Conservation (phyloP, 345 rosid species). For the Ceriops decandra region DNA sequence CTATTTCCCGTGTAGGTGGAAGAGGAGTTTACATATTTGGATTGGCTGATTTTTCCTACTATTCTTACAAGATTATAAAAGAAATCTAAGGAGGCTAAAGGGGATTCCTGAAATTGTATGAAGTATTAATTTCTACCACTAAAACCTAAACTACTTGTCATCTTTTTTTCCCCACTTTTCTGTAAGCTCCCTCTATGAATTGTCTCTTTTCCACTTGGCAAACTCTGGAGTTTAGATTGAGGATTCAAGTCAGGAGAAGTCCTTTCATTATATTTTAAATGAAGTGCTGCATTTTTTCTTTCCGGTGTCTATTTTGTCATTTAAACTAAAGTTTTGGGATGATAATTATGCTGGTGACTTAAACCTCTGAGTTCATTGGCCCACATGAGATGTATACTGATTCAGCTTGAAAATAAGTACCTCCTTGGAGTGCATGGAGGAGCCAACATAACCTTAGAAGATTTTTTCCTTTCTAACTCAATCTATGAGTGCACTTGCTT, state of each 20-base stretch:
- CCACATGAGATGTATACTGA: too few species aligned
- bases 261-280: too few species aligned
- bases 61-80: not conserved
- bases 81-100: not conserved
- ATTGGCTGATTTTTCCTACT: too few species aligned
- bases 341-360: not conserved
- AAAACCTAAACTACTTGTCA: not conserved
- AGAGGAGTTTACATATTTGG: too few species aligned
- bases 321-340: too few species aligned
- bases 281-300: not conserved
- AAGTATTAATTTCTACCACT: not conserved
- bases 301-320: too few species aligned
- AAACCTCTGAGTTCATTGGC: not conserved
- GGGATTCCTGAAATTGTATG: not conserved
- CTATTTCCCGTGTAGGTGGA: too few species aligned
- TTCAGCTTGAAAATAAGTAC: too few species aligned
- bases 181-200: not conserved
- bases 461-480: not conserved
- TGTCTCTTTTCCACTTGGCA: not conserved
- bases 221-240: not conserved
- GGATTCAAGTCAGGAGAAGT: not conserved
- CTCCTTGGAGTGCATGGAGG: too few species aligned
- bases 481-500: conserved; percentile 2
- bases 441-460: not conserved
- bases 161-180: not conserved